A percentile compares a stretch with the other conserved stretches of the same genome.
Evolutionary conservation across 1,139 yeast species (phyloP).

Genomic region (Geotrichum klebahnii): DNA sequence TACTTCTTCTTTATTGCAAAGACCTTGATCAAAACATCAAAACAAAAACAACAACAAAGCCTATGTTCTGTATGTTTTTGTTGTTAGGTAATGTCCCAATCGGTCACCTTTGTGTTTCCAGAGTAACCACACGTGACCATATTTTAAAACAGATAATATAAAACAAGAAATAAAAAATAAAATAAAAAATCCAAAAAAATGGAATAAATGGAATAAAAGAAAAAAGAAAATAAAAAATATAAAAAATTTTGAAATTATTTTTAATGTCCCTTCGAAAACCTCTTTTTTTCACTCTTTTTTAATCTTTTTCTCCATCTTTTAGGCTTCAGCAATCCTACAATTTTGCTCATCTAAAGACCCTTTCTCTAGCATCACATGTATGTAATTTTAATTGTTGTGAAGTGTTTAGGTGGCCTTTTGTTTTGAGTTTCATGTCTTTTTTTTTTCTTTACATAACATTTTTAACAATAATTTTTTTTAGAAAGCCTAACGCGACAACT

Average conservation of each 20-base stretch:
- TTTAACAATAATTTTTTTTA: neutral
- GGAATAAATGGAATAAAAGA: neutral
- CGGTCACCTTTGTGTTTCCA: neutral
- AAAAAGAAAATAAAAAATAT: constrained; percentile 1
- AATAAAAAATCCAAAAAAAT: neutral
- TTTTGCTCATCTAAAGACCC: neutral
- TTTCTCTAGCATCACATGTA: too few species aligned
- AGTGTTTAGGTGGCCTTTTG: too few species aligned
- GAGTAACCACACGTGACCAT: neutral
- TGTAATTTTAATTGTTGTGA: too few species aligned
- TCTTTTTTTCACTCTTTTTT: neutral
- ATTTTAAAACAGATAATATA: neutral
- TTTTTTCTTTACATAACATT: neutral
- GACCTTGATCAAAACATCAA: too few species aligned
- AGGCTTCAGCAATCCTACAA: neutral
- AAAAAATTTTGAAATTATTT: constrained; percentile 2
- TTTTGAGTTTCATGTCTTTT: neutral
- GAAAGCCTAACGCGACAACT: neutral
- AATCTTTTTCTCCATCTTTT: constrained; percentile 1
- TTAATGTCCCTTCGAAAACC: constrained; percentile 2
- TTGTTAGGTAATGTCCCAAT: neutral
- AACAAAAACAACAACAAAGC: neutral
- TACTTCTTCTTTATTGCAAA: too few species aligned
- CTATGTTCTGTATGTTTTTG: neutral
- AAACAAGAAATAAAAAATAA: neutral